Percentiles rank a stretch among this genome's conserved stretches.
phyloP scores from a whole-genome alignment of 352 stramenopile genomes.

The Phytophthora meadii region DNA sequence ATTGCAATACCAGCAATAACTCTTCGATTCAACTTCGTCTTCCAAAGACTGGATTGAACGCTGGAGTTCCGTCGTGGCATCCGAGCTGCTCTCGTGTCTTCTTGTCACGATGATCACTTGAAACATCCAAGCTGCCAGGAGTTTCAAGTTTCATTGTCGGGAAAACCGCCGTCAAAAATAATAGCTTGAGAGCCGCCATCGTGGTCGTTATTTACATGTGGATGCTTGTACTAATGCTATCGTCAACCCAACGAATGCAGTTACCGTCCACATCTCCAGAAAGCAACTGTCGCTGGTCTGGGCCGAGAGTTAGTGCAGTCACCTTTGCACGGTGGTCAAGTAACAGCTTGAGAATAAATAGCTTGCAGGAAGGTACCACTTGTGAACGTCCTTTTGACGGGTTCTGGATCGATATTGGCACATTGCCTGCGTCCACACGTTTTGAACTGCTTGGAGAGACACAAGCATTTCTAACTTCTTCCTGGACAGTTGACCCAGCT shows the following conservation, averaged over 20 bases:
- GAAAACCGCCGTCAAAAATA: conserved; percentile 34
- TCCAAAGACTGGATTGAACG: not conserved
- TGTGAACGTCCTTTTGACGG: conserved; percentile 34
- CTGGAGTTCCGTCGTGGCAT: not conserved
- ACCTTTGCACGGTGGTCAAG: conserved; percentile 70
- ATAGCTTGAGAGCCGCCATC: not conserved
- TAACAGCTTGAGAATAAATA: conserved; percentile 80
- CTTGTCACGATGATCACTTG: conserved; percentile 1
- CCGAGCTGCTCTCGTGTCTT: conserved; percentile 1
- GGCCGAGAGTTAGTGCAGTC: conserved; percentile 61
- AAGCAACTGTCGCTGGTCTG: conserved; percentile 72
- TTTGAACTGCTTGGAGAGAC: conserved; percentile 11
- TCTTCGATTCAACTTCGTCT: not conserved
- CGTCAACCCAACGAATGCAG: conserved; percentile 85
- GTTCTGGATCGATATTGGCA: conserved; percentile 17
- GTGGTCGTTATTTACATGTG: conserved; percentile 40
- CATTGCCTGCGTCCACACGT: not conserved
- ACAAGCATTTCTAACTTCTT: conserved; percentile 4
- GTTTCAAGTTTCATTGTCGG: conserved; percentile 13
- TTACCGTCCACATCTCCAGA: conserved; percentile 71
- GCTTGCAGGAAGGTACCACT: conserved; percentile 68
- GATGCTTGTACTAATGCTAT: conserved; percentile 71
- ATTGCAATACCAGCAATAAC: conserved; percentile 1
- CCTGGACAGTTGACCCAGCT: not conserved
- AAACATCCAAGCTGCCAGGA: not conserved